phyloP scores from a whole-genome alignment of 2,329 filamentous ascomycete species.

The Aspergillus pseudoglaucus region DNA sequence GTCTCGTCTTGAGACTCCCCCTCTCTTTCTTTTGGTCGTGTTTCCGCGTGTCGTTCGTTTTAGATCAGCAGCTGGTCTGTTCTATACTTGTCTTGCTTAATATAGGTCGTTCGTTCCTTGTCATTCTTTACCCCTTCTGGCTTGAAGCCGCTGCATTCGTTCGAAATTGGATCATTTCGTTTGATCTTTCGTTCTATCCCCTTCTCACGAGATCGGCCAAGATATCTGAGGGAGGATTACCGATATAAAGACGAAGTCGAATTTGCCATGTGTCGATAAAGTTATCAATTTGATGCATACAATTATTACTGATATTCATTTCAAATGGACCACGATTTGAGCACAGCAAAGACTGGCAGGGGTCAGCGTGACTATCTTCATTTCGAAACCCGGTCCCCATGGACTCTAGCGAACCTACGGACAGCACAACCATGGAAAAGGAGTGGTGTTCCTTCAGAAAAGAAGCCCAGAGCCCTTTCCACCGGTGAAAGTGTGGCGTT shows the following conservation, averaged over 20 bases:
- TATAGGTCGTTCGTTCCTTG: too few species aligned
- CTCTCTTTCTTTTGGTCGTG: background rate
- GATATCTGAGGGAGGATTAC: background rate
- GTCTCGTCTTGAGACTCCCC: background rate
- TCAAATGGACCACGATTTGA: too few species aligned
- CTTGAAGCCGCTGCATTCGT: background rate
- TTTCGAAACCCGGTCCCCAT: background rate
- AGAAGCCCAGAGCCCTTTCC: background rate
- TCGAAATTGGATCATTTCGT: background rate
- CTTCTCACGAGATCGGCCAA: background rate
- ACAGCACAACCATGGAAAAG: background rate
- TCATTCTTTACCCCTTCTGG: background rate
- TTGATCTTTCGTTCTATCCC: background rate
- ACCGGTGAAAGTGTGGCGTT: background rate
- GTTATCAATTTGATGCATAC: background rate
- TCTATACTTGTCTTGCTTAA: too few species aligned
- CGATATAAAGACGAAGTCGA: background rate
- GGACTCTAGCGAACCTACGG: background rate
- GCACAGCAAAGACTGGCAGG: background rate
- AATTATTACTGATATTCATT: background rate
- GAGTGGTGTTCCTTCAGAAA: background rate
- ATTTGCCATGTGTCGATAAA: background rate
- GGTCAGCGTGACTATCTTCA: background rate
- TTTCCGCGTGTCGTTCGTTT: too few species aligned
- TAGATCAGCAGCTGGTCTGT: background rate